Evolutionary conservation across 345 rosid species (phyloP).

Genomic region (Acer campestre): DNA sequence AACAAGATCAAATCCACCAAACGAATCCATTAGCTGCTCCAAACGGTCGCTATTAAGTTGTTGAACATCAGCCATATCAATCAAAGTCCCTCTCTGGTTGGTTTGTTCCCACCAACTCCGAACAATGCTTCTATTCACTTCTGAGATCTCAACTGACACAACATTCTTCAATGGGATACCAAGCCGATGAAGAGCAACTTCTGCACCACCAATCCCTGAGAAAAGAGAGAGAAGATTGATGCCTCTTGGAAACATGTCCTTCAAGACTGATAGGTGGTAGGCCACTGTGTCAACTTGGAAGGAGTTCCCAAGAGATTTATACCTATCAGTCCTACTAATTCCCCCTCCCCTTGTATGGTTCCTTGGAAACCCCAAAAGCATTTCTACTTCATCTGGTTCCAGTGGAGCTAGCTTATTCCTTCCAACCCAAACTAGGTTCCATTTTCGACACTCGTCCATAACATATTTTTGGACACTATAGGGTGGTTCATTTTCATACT

Average conservation of each 20-base stretch:
- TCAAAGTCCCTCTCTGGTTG: conserved; percentile 69
- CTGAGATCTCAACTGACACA: conserved; percentile 73
- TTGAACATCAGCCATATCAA: conserved; percentile 57
- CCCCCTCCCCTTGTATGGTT: conserved; percentile 99
- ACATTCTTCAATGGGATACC: conserved; percentile 68
- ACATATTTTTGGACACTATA: conserved; percentile 49
- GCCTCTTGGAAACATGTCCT: conserved; percentile 62
- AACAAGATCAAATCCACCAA: conserved; percentile 85
- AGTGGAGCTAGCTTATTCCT: conserved; percentile 83
- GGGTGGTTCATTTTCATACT: conserved; percentile 58
- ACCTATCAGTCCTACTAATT: conserved; percentile 75
- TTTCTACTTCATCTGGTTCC: conserved; percentile 88
- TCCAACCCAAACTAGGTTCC: conserved; percentile 98
- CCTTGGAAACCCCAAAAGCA: conserved; percentile 85
- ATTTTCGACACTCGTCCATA: conserved; percentile 67
- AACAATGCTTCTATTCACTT: conserved; percentile 58
- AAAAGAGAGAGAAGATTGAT: conserved; percentile 79
- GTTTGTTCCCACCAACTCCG: conserved; percentile 93
- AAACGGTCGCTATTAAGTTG: conserved; percentile 43
- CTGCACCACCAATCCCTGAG: conserved; percentile 95
- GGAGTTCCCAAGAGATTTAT: conserved; percentile 90
- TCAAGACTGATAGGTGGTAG: conserved; percentile 74
- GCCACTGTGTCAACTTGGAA: conserved; percentile 98
- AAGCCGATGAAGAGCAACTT: conserved; percentile 84
- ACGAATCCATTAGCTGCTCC: conserved; percentile 45